Percentiles rank a stretch among this genome's conserved stretches.
phyloP scores from a whole-genome alignment of 1,284 basidiomycete species.

The Sparassis latifolia region DNA sequence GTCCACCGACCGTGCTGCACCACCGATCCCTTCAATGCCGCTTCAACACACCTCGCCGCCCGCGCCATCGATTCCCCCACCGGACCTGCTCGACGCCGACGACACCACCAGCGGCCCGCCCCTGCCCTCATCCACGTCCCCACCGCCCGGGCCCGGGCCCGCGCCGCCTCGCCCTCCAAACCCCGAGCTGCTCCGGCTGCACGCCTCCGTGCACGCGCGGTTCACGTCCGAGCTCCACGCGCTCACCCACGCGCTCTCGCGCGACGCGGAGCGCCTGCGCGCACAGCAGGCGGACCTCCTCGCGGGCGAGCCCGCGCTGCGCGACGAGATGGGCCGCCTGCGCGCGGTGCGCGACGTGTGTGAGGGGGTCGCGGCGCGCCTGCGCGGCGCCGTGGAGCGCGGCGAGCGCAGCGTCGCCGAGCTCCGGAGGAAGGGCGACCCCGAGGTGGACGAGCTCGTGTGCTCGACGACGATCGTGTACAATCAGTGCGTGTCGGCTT shows the following conservation, averaged over 20 bases:
- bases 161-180: conserved; percentile 83
- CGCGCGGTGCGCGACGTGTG: conserved; percentile 95
- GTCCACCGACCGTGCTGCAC: conserved; percentile 15
- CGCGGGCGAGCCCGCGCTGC: conserved; percentile 86
- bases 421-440: conserved; percentile 68
- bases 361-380: conserved; percentile 62
- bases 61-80: conserved; percentile 21
- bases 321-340: conserved; percentile 93
- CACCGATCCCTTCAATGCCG: conserved; percentile 16
- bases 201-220: conserved; percentile 74
- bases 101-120: conserved; percentile 19
- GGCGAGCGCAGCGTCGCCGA: conserved; percentile 67
- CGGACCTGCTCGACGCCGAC: conserved; percentile 31
- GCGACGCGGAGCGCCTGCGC: conserved; percentile 71
- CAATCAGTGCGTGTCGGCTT: conserved; percentile 64
- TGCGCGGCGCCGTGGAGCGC: conserved; percentile 54
- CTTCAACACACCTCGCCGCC: conserved; percentile 9
- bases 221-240: conserved; percentile 64
- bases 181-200: conserved; percentile 83
- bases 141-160: conserved; percentile 27
- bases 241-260: conserved; percentile 56
- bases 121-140: conserved; percentile 6
- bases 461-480: conserved; percentile 94
- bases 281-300: conserved; percentile 81
- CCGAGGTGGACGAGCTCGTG: conserved; percentile 88